phyloP scores from a whole-genome alignment of 2,329 filamentous ascomycete genomes.

The Cladophialophora exuberans region DNA sequence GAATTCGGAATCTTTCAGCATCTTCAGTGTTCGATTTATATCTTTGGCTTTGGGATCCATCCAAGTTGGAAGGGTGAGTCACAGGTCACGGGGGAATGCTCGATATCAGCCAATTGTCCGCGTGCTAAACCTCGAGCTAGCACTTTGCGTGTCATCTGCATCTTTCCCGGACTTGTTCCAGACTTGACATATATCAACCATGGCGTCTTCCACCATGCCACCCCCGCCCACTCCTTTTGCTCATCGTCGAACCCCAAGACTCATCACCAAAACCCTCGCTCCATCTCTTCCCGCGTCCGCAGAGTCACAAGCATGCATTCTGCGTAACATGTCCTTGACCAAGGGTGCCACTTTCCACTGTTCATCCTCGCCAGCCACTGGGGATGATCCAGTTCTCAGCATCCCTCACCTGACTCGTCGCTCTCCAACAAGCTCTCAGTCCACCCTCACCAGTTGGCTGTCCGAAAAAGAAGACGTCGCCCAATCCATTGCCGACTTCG shows the following conservation, averaged over 20 bases:
- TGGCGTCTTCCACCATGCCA: slow-evolving; percentile 29
- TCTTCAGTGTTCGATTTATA: slow-evolving; percentile 23
- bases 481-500: slow-evolving; percentile 70
- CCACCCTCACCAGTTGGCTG: slow-evolving; percentile 35
- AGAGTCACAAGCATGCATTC: slow-evolving; percentile 33
- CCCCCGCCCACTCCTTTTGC: slow-evolving; percentile 33
- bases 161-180: slow-evolving; percentile 20
- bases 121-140: slow-evolving; percentile 27
- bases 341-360: slow-evolving; percentile 70
- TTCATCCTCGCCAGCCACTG: slow-evolving; percentile 45
- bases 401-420: slow-evolving; percentile 61
- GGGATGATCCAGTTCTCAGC: slow-evolving; percentile 47
- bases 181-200: slow-evolving; percentile 29
- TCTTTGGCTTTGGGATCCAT: slow-evolving; percentile 16
- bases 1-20: slow-evolving; percentile 15
- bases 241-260: slow-evolving; percentile 34
- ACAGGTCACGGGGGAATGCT: slow-evolving; percentile 22
- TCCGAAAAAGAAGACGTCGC: slow-evolving; percentile 74
- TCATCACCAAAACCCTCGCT: slow-evolving; percentile 30
- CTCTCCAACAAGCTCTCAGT: slow-evolving; percentile 60
- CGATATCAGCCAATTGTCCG: slow-evolving; percentile 26
- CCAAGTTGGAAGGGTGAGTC: slow-evolving; percentile 29
- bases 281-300: slow-evolving; percentile 30
- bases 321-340: slow-evolving; percentile 59
- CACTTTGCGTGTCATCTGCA: slow-evolving; percentile 30